Evolutionary conservation across 2,329 filamentous ascomycete genomes (phyloP).

Genomic region (Fusarium nodosum): DNA sequence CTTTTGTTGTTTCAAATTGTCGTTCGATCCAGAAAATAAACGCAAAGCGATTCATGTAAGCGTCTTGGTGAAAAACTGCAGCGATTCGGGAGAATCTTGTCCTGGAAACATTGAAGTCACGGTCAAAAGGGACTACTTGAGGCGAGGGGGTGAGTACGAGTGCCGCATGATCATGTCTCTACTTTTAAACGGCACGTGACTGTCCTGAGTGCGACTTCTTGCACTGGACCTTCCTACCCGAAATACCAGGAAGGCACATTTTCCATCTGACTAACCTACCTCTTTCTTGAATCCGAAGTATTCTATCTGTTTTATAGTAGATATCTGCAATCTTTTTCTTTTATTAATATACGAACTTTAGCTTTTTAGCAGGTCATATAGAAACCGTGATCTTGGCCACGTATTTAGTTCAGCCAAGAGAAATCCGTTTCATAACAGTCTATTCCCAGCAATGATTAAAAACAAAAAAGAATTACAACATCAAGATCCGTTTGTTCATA

Average conservation of each 20-base stretch:
- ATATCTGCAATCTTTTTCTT: too few relatives aligned
- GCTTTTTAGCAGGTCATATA: not conserved
- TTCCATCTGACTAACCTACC: too few relatives aligned
- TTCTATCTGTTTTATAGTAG: not conserved
- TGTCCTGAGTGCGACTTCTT: not conserved
- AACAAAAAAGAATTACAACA: too few relatives aligned
- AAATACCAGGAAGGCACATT: not conserved
- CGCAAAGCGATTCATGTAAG: not conserved
- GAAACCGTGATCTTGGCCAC: not conserved
- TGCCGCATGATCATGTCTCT: constrained; percentile 15
- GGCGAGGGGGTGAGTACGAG: constrained; percentile 13
- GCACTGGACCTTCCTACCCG: not conserved
- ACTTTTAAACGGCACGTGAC: constrained; percentile 24
- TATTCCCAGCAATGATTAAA: too few relatives aligned
- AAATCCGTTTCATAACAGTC: too few relatives aligned
- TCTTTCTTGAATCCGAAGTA: not conserved
- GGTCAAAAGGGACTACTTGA: not conserved
- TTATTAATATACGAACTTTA: not conserved
- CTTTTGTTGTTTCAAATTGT: not conserved
- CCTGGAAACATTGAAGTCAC: constrained; percentile 2
- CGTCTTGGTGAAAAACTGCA: not conserved
- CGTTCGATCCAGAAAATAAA: not conserved
- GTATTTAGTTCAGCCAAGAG: too few relatives aligned
- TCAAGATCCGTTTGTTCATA: too few relatives aligned
- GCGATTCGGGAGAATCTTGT: not conserved